Conservation (phyloP, 768 basidiomycete genomes). For the Kwoniella sp. region DNA sequence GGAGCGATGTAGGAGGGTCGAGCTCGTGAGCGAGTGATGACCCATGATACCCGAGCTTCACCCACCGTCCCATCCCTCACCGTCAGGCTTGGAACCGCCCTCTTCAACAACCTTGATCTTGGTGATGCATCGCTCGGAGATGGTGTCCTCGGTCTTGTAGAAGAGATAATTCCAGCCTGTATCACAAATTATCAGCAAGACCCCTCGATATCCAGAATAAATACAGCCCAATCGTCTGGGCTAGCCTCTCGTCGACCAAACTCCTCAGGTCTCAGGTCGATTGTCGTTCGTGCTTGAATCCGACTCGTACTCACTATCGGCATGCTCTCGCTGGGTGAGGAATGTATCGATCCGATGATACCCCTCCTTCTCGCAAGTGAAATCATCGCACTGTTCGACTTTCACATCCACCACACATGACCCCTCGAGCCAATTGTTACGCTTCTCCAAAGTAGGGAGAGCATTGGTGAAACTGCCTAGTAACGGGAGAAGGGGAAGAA, state of each 20-base stretch:
- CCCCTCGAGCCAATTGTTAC: background rate
- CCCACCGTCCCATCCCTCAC: background rate
- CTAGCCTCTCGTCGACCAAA: too few species aligned
- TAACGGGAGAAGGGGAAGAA: background rate
- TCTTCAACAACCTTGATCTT: conserved; percentile 2
- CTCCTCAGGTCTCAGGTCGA: too few species aligned
- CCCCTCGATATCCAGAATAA: too few species aligned
- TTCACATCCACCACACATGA: background rate
- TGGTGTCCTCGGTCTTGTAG: conserved; percentile 1
- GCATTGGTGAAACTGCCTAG: background rate
- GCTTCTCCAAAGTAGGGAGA: background rate
- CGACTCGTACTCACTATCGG: conserved; percentile 2
- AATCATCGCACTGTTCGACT: background rate
- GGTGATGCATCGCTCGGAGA: conserved; percentile 1
- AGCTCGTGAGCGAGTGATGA: too few species aligned
- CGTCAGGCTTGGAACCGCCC: background rate
- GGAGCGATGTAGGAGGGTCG: too few species aligned
- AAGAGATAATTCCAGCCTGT: conserved; percentile 3
- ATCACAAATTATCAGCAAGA: too few species aligned
- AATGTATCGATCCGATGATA: conserved; percentile 7
- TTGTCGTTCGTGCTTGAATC: too few species aligned
- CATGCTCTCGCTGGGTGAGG: conserved; percentile 1
- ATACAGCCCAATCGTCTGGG: too few species aligned
- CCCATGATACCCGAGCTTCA: too few species aligned
- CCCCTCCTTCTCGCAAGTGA: background rate